A percentile compares a stretch with the other conserved stretches of the same genome.
Evolutionary conservation across 768 basidiomycete genomes (phyloP).

Genomic region (Termitomyces sp.): DNA sequence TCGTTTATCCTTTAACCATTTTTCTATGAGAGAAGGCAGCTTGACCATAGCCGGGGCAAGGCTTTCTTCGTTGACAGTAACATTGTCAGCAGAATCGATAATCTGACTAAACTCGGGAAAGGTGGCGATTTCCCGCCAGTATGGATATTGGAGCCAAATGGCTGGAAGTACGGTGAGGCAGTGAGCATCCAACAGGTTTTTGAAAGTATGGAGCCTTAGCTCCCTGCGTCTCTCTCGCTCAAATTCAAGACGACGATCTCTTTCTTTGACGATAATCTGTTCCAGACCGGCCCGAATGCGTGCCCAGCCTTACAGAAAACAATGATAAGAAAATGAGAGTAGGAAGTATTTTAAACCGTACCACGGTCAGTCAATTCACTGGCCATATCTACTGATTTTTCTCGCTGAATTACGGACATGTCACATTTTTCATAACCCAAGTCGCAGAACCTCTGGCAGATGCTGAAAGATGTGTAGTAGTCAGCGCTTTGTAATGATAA

Average conservation of each 20-base stretch:
- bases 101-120: slow-evolving; percentile 2
- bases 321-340: background rate
- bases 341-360: slow-evolving; percentile 7
- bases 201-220: slow-evolving; percentile 4
- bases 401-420: background rate
- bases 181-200: slow-evolving; percentile 15
- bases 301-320: slow-evolving; percentile 17
- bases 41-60: background rate
- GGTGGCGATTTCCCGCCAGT: slow-evolving; percentile 10
- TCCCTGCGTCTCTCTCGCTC: slow-evolving; percentile 8
- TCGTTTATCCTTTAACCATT: slow-evolving; percentile 1
- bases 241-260: slow-evolving; percentile 1
- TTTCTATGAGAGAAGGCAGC: slow-evolving; percentile 2
- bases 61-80: background rate
- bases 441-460: slow-evolving; percentile 12
- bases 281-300: slow-evolving; percentile 19
- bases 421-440: slow-evolving; percentile 17
- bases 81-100: background rate
- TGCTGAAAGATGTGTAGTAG: slow-evolving; percentile 6
- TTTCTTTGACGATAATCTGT: background rate
- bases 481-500: background rate
- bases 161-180: slow-evolving; percentile 16
- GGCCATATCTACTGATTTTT: background rate
- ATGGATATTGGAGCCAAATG: slow-evolving; percentile 21
- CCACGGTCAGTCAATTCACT: slow-evolving; percentile 22